Conservation (phyloP, 345 rosid genomes). For the Adansonia digitata region DNA sequence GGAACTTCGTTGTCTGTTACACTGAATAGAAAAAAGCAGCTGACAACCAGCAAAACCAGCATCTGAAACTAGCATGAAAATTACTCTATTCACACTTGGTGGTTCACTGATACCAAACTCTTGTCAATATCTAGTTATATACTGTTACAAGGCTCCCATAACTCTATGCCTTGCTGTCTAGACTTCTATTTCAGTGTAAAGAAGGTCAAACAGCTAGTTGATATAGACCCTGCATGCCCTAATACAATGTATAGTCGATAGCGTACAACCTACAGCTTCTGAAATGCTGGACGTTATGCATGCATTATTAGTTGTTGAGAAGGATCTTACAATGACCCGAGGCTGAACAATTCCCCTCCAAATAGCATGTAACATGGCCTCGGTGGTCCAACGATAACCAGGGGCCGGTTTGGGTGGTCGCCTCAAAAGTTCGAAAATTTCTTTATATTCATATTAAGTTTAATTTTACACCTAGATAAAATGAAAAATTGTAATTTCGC, state of each 20-base stretch:
- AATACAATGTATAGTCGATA: neutral
- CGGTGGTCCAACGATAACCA: too few relatives aligned
- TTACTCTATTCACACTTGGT: neutral
- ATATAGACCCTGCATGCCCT: conserved; percentile 17
- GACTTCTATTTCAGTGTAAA: neutral
- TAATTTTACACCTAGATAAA: too few relatives aligned
- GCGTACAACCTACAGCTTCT: neutral
- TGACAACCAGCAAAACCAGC: neutral
- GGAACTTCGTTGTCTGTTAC: neutral
- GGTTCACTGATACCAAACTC: neutral
- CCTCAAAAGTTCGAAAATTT: too few relatives aligned
- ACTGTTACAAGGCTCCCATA: neutral
- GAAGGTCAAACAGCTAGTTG: conserved; percentile 14
- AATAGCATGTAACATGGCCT: conserved; percentile 10
- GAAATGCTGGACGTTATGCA: neutral
- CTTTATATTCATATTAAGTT: too few relatives aligned
- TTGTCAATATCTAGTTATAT: neutral
- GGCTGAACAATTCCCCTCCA: conserved; percentile 17
- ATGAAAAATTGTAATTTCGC: too few relatives aligned
- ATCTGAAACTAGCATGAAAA: neutral
- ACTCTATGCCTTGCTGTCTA: too few relatives aligned
- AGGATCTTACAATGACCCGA: conserved; percentile 18
- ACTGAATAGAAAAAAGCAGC: neutral
- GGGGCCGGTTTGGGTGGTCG: too few relatives aligned
- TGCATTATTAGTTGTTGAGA: conserved; percentile 16